Base-by-base conservation (phyloP, 129 eudicot genomes). In the Saussurea involucrata region DNA sequence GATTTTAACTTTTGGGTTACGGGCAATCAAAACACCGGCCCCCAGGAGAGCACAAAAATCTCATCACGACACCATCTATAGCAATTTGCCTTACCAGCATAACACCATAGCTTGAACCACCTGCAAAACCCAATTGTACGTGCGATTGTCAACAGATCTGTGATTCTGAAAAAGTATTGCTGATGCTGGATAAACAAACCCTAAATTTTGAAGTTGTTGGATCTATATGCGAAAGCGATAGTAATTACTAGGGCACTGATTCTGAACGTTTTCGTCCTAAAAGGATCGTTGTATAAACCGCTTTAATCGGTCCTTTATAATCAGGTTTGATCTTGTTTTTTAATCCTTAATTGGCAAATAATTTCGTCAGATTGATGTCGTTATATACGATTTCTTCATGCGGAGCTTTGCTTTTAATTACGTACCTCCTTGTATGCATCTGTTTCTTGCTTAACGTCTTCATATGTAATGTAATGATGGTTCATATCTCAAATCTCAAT, bases 131-230 rank as follows among this genome's bases (percentile, higher is more conserved):
- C 42, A 66, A 15, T 66, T 66, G 10, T 66, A 66, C 42, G 42
- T 28, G 69, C 69, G 18, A n/a, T n/a, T n/a, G n/a, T n/a, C n/a
- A n/a, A n/a, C n/a, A 32, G 71, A 66, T 66, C 71, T 17, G 46
- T 22, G 71, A 66, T 66, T 66, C 25, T 66, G 46, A 9, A 66
- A 37, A 66, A 66, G 17, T 66, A 17, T 31, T 66, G 46, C 46
- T 32, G 5, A 24, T n/a, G n/a, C n/a, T n/a, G n/a, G n/a, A 66
- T 32, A 31, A 37, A 53, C 9, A 53, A 53, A 34, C 37, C 71
- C 46, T 66, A 66, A 66, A 17, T 66, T 66, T 32, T 18, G 0
- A 66, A 29, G 46, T 31, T 32, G 69, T 18, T 65, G 10, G 22
- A 65, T 65, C 69, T 65, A 64, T 64, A 27, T 64, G 36, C 21